Base-by-base conservation (phyloP, 495 filamentous ascomycete genomes). In the Parmelia sp. region DNA sequence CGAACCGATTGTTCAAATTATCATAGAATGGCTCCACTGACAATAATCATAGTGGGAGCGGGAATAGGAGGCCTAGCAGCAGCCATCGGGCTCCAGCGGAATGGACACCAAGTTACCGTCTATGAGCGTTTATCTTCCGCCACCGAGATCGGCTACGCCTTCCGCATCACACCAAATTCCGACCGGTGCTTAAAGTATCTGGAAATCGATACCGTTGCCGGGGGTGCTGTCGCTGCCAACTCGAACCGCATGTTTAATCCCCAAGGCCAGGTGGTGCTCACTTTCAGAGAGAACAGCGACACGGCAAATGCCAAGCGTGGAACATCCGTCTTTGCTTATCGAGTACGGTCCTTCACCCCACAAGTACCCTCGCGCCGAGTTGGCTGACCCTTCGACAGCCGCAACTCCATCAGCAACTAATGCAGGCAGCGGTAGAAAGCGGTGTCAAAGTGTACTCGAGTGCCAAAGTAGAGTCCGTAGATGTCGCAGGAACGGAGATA, bases 21-120 rank as follows among this genome's bases (percentile, higher is more conserved):
- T n/a, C n/a, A n/a, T n/a, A n/a, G n/a, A n/a, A 58, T 58, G 56
- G 56, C 56, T 0, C 31, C 56, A 2, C 31, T 39, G 0, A n/a
- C n/a, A 3, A 58, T 58, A 2, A 63, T 77, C 65, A 82, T 86
- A 29, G 77, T 82, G n/a, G 83, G 83, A 19, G 83, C 79, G 21
- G 83, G 84, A 1, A 85, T 85, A 27, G 81, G 81, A 17, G 82
- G 83, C 11, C 68, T 85, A 35, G 72, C 77, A 2, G 78, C 82
- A 19, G 83, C 83, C 0, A 79, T 85, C 66, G 81, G 75, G 12
- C 68, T 87, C 17, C 75, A 82, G 25, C 74, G 78, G 35, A 74
- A 80, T 55, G 83, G 83, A 15, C 84, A 86, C 66, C 53, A 76
- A n/a, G 82, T 85, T 31, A 58, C 56, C 56, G 11, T 61, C 58